phyloP scores from a whole-genome alignment of 192 early-diverging fungal genomes.

The Coemansia javaensis region DNA sequence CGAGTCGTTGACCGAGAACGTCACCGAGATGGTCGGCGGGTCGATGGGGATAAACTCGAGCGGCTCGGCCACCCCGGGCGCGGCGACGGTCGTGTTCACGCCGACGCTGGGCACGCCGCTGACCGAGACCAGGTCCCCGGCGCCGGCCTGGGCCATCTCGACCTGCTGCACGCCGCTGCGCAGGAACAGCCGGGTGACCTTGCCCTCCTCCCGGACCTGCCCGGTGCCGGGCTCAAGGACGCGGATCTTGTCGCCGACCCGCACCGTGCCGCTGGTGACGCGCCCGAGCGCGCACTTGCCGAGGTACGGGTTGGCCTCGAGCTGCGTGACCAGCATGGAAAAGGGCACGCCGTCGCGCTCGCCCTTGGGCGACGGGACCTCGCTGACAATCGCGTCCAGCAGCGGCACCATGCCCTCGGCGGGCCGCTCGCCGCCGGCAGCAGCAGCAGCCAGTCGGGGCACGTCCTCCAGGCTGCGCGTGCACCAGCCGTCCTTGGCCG shows the following conservation, averaged over 20 bases:
- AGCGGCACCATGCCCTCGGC: conserved; percentile 59
- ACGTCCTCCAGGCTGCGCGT: conserved; percentile 54
- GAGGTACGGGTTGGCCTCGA: conserved; percentile 76
- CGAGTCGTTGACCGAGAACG: conserved; percentile 82
- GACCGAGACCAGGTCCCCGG: conserved; percentile 77
- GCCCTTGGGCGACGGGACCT: conserved; percentile 61
- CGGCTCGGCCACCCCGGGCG: conserved; percentile 52
- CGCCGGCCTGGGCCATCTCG: conserved; percentile 67
- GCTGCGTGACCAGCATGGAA: conserved; percentile 81
- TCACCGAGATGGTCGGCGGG: conserved; percentile 81
- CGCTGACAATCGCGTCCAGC: conserved; percentile 67
- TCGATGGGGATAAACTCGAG: conserved; percentile 76
- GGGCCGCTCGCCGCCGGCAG: conserved; percentile 11
- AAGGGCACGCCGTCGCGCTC: conserved; percentile 63
- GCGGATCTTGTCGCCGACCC: conserved; percentile 71
- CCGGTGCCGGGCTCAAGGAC: conserved; percentile 65
- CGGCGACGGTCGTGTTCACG: conserved; percentile 78
- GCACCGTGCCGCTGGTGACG: conserved; percentile 62
- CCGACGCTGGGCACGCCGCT: conserved; percentile 69
- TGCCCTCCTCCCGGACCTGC: conserved; percentile 60
- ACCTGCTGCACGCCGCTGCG: conserved; percentile 69
- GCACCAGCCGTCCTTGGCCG: conserved; percentile 83
- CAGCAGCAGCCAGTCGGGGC: conserved; percentile 19
- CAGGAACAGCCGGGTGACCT: conserved; percentile 71
- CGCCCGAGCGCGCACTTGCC: conserved; percentile 80